Base-by-base conservation (phyloP, 164 flowering plant species). In the Piper betle region DNA sequence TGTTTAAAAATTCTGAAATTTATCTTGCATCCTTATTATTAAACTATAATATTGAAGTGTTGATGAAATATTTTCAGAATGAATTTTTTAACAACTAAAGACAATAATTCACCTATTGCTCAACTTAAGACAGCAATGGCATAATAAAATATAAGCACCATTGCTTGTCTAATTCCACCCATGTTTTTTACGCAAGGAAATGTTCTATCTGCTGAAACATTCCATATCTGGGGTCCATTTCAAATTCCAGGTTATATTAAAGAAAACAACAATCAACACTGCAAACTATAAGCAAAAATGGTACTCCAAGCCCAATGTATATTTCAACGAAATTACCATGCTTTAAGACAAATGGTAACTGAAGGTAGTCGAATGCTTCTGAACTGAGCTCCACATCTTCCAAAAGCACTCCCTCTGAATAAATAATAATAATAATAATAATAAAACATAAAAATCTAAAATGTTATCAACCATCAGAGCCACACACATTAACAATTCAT, bases 321-420 rank as follows among this genome's bases (percentile, higher is more conserved):
- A 46, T 10, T 4, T 39, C 20, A 25, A 1, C 5, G 1, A 25
- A 6, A 53, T n/a, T 70, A 86, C 97, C 96, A 75, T 82, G 72
- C 60, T 76, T 84, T 39, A 92, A 71, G 19, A 90, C 83, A 66
- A 89, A 84, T 37, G 98, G 98, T 74, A 92, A 66, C 70, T 80
- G 96, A 33, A 92, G 84, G 71, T 85, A 82, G 68, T 89, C 96
- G 70, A 92, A 89, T 50, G 98, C 98, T 74, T 92, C 98, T 39
- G 82, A 88, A 76, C 78, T 82, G 10, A 92, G 76, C 72, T 85
- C 95, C 15, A 85, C 84, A 64, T 92, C 82, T 73, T 87, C 89
- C 75, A 92, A 67, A 38, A 80, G 65, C 8, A 87, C 84, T 75
- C 84, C 91, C 59, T 79, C 97, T 89, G 80, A 78, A 75, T 17